Percentiles rank a stretch among this genome's conserved stretches.
phyloP scores from a whole-genome alignment of 306 rosid genomes.

The Chamaecrista fasciculata region DNA sequence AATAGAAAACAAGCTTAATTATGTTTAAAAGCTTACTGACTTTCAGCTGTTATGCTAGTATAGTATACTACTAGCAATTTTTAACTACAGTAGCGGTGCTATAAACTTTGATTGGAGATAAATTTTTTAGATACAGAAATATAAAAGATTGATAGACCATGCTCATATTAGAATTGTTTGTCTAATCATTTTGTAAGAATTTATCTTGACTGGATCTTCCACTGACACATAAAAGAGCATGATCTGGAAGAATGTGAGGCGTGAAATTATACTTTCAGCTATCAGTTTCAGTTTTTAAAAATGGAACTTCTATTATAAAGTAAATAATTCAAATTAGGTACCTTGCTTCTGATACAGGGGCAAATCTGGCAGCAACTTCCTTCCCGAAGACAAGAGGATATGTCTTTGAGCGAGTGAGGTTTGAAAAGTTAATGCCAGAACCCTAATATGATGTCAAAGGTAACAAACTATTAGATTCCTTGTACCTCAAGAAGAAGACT shows the following conservation, averaged over 20 bases:
- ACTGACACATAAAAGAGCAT: neutral
- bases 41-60: neutral
- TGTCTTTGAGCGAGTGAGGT: slow-evolving; percentile 54
- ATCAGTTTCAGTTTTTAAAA: neutral
- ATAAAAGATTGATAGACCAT: neutral
- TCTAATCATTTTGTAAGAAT: neutral
- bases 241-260: neutral
- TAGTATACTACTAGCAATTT: neutral
- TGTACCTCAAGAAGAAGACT: neutral
- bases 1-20: neutral
- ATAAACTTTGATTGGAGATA: neutral
- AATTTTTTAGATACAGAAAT: too few relatives aligned
- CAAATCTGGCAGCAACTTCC: slow-evolving; percentile 57
- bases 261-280: slow-evolving; percentile 1
- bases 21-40: neutral
- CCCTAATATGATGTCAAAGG: slow-evolving; percentile 48
- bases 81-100: neutral
- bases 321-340: slow-evolving; percentile 31
- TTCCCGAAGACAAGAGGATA: slow-evolving; percentile 69
- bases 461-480: neutral
- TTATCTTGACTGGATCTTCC: neutral
- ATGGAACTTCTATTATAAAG: neutral
- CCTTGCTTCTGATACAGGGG: slow-evolving; percentile 86
- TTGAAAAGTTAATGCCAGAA: slow-evolving; percentile 65
- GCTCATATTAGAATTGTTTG: neutral